These are phyloP conservation scores for Cystobasidium pallidum DNA, from an alignment of 1,284 basidiomycete species.

Conservation along the genomic window DNA sequence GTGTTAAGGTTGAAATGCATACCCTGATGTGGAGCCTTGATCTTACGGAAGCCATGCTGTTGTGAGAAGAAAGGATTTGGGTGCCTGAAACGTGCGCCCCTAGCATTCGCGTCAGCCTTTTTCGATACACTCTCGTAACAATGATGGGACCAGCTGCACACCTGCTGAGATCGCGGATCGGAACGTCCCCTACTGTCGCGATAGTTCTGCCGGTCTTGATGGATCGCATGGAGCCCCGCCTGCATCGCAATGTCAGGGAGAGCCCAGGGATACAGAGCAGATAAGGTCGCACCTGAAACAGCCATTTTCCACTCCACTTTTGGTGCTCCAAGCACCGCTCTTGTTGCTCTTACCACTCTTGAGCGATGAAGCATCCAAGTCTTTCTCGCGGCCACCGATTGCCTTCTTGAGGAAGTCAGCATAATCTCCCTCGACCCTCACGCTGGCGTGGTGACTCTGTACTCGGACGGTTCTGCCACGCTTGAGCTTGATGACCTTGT, in stretches of 20 bases:
- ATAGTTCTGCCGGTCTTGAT: slow-evolving; percentile 33
- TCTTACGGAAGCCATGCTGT: slow-evolving; percentile 33
- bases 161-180: slow-evolving; percentile 38
- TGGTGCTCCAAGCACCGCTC: slow-evolving; percentile 30
- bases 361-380: background rate
- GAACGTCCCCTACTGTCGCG: slow-evolving; percentile 34
- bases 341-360: slow-evolving; percentile 27
- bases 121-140: background rate
- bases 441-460: slow-evolving; percentile 36
- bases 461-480: slow-evolving; percentile 30
- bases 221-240: slow-evolving; percentile 39
- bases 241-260: background rate
- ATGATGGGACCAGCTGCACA: background rate
- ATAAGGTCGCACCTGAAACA: slow-evolving; percentile 14
- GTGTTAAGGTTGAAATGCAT: background rate
- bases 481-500: slow-evolving; percentile 15
- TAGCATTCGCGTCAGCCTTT: background rate
- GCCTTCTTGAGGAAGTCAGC: slow-evolving; percentile 34
- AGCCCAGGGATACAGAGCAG: background rate
- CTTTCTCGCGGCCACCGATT: background rate
- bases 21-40: slow-evolving; percentile 40
- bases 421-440: slow-evolving; percentile 37
- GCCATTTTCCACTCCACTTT: slow-evolving; percentile 40
- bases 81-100: slow-evolving; percentile 37
- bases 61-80: slow-evolving; percentile 38